A percentile compares a stretch with the other conserved stretches of the same genome.
These are phyloP conservation scores for Yarrowia sp. DNA, from an alignment of 805 yeast genomes.

Conservation along the genomic window DNA sequence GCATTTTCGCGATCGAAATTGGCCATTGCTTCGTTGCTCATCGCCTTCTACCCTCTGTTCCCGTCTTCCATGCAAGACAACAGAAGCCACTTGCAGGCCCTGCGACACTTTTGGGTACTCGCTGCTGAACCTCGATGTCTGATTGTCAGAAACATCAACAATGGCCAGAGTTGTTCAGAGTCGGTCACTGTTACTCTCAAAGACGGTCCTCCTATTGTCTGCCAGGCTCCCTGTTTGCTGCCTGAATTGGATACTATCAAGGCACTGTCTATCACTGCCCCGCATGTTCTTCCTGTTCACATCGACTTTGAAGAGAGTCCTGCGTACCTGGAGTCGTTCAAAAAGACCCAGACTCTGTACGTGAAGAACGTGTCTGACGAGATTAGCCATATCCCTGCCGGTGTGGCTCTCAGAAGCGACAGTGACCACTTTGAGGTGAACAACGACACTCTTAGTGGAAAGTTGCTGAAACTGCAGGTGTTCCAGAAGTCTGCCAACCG, in stretches of 20 bases:
- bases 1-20: constrained; percentile 70
- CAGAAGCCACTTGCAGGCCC: constrained; percentile 78
- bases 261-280: constrained; percentile 54
- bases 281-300: constrained; percentile 60
- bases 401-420: constrained; percentile 23
- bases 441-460: constrained; percentile 18
- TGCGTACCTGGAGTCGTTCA: constrained; percentile 22
- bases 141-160: constrained; percentile 72
- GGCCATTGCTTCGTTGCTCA: constrained; percentile 71
- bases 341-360: constrained; percentile 47
- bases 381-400: constrained; percentile 48
- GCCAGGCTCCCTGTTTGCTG: constrained; percentile 69
- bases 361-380: constrained; percentile 46
- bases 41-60: constrained; percentile 79
- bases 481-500: constrained; percentile 35
- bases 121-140: constrained; percentile 82
- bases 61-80: constrained; percentile 54
- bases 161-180: constrained; percentile 61
- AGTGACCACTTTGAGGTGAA: constrained; percentile 53
- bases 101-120: constrained; percentile 89
- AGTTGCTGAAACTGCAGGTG: constrained; percentile 35
- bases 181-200: constrained; percentile 54
- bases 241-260: constrained; percentile 63
- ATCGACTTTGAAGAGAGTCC: constrained; percentile 54
- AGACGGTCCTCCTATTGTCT: constrained; percentile 51